phyloP scores from a whole-genome alignment of 768 basidiomycete species.

The Podaxis carcinomalis region DNA sequence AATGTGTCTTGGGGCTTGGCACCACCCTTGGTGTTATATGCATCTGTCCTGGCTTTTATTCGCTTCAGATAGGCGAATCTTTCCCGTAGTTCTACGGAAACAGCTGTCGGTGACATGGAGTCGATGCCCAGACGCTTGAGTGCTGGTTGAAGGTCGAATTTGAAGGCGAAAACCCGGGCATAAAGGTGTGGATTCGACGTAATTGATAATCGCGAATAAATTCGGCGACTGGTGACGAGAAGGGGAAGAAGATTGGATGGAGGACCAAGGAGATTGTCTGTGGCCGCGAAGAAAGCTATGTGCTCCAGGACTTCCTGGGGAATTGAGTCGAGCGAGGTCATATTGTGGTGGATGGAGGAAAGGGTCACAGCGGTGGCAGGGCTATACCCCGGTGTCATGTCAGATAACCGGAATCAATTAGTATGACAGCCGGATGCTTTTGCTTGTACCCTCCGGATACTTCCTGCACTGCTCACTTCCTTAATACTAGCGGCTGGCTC shows the following conservation, averaged over 20 bases:
- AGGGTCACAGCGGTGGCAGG: constrained; percentile 3
- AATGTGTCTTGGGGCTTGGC: constrained; percentile 15
- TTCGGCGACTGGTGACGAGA: constrained; percentile 42
- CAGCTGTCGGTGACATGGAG: constrained; percentile 32
- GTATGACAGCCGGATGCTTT: not conserved
- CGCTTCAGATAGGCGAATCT: constrained; percentile 55
- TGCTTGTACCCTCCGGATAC: not conserved
- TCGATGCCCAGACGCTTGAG: constrained; percentile 44
- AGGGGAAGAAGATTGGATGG: constrained; percentile 57
- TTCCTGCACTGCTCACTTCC: not conserved
- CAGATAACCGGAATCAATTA: constrained; percentile 1
- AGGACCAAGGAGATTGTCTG: constrained; percentile 50
- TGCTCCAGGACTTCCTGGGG: constrained; percentile 80
- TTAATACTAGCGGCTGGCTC: not conserved
- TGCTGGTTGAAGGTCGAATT: constrained; percentile 60
- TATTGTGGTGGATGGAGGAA: constrained; percentile 14
- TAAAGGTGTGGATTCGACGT: constrained; percentile 64
- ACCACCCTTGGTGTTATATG: constrained; percentile 12
- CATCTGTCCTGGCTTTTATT: constrained; percentile 44
- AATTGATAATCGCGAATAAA: constrained; percentile 48
- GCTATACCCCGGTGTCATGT: constrained; percentile 3
- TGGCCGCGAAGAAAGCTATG: constrained; percentile 65
- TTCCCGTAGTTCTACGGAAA: constrained; percentile 62
- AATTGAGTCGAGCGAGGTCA: constrained; percentile 41
- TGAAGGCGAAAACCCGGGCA: constrained; percentile 58